A percentile compares a stretch with the other conserved stretches of the same genome.
These are phyloP conservation scores for Xylaria sp. DNA, from an alignment of 2,329 filamentous ascomycete genomes.

Conservation along the genomic window DNA sequence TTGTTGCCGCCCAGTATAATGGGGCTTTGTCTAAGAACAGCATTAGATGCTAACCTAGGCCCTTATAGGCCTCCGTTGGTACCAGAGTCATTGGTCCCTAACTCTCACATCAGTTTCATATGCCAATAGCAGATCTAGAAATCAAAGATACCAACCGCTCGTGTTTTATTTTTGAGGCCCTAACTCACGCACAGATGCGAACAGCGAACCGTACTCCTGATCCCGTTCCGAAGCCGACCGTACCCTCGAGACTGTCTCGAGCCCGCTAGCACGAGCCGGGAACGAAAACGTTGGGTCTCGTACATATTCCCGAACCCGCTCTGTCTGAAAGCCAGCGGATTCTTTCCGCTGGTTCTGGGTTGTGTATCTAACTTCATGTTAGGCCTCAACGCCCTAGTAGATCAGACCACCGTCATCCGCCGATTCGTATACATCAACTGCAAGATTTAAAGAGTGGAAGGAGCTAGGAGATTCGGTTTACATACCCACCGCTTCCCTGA, in stretches of 20 bases:
- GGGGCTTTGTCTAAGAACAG: background rate
- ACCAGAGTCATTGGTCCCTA: background rate
- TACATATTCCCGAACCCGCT: background rate
- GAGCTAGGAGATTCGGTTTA: background rate
- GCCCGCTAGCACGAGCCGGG: background rate
- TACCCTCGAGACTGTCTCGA: background rate
- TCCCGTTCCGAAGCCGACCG: background rate
- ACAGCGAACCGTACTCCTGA: slow-evolving; percentile 1
- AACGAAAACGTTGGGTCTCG: slow-evolving; percentile 7
- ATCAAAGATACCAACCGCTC: background rate
- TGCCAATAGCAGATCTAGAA: background rate
- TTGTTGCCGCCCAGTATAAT: background rate
- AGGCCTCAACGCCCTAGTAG: background rate
- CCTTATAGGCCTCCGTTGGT: background rate
- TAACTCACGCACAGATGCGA: background rate
- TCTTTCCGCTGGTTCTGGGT: background rate
- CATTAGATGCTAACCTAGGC: background rate
- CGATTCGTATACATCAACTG: background rate
- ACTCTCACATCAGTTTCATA: slow-evolving; percentile 7
- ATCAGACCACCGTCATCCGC: background rate
- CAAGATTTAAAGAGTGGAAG: background rate
- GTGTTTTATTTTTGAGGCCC: background rate
- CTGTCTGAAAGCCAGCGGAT: background rate
- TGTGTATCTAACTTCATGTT: slow-evolving; percentile 11
- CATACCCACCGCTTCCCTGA: slow-evolving; percentile 26